phyloP scores from a whole-genome alignment of 2,329 filamentous ascomycete genomes.

The Claviceps purpurea region DNA sequence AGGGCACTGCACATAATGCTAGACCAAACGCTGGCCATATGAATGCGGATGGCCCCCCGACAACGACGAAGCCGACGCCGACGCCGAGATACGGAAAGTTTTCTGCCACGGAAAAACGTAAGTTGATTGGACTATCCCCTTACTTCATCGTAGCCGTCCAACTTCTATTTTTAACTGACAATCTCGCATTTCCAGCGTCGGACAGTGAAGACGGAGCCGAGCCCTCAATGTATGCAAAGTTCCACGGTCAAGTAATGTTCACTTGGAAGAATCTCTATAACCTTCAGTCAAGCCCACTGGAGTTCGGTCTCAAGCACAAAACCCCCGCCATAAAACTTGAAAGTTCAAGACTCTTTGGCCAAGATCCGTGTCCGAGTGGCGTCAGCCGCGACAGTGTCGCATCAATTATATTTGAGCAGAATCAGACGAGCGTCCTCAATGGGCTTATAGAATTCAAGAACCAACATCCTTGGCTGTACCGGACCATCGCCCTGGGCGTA shows the following conservation, averaged over 20 bases:
- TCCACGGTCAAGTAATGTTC: background rate
- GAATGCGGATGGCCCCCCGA: background rate
- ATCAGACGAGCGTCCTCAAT: constrained; percentile 25
- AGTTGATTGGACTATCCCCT: background rate
- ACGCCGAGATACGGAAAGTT: background rate
- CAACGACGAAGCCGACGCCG: background rate
- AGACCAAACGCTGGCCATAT: background rate
- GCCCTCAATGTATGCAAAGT: constrained; percentile 34
- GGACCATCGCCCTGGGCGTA: background rate
- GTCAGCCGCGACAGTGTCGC: constrained; percentile 10
- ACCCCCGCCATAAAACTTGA: constrained; percentile 1
- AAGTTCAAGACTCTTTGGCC: constrained; percentile 4
- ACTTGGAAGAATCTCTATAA: constrained; percentile 3
- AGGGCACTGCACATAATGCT: background rate
- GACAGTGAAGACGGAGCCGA: constrained; percentile 15
- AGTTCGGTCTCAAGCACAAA: constrained; percentile 1
- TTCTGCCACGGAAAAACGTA: background rate
- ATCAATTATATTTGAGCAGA: constrained; percentile 25
- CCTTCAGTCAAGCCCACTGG: constrained; percentile 7
- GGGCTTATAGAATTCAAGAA: constrained; percentile 21
- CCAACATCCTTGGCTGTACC: constrained; percentile 3
- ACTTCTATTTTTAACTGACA: background rate
- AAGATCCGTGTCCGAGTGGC: constrained; percentile 19
- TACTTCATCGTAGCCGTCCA: background rate
- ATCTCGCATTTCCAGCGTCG: background rate